A percentile compares a stretch with the other conserved stretches of the same genome.
phyloP scores from a whole-genome alignment of 2,329 filamentous ascomycete species.

The Malbranchea cinnamomea region DNA sequence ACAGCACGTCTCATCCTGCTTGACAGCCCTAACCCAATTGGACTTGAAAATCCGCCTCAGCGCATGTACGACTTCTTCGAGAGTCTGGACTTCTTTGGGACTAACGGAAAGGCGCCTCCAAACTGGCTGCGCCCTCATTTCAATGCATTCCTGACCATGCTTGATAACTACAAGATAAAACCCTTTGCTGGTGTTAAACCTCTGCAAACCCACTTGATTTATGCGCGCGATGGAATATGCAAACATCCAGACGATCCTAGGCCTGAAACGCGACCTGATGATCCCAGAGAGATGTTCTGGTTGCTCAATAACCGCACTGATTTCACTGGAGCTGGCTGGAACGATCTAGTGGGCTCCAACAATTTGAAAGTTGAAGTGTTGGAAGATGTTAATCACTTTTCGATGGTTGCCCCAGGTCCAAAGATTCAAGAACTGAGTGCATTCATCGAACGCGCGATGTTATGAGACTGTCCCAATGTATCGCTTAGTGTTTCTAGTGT shows the following conservation, averaged over 20 bases:
- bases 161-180: constrained; percentile 29
- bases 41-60: constrained; percentile 51
- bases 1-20: constrained; percentile 38
- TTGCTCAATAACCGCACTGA: constrained; percentile 9
- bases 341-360: constrained; percentile 2
- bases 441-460: constrained; percentile 4
- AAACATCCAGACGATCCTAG: constrained; percentile 6
- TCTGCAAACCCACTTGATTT: background rate
- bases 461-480: too few species aligned
- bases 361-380: constrained; percentile 5
- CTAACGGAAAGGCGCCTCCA: constrained; percentile 29
- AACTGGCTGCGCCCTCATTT: constrained; percentile 39
- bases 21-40: constrained; percentile 40
- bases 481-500: too few species aligned
- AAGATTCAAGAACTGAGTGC: constrained; percentile 1
- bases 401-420: constrained; percentile 8
- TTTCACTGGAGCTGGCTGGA: constrained; percentile 7
- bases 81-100: constrained; percentile 32
- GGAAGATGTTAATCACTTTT: constrained; percentile 9
- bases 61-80: constrained; percentile 38
- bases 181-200: constrained; percentile 7
- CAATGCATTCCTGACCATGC: constrained; percentile 32
- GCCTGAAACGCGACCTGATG: constrained; percentile 5
- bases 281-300: constrained; percentile 8
- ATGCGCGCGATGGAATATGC: constrained; percentile 6